phyloP scores from a whole-genome alignment of 2,329 filamentous ascomycete genomes.

The Clonostachys rhizophaga region DNA sequence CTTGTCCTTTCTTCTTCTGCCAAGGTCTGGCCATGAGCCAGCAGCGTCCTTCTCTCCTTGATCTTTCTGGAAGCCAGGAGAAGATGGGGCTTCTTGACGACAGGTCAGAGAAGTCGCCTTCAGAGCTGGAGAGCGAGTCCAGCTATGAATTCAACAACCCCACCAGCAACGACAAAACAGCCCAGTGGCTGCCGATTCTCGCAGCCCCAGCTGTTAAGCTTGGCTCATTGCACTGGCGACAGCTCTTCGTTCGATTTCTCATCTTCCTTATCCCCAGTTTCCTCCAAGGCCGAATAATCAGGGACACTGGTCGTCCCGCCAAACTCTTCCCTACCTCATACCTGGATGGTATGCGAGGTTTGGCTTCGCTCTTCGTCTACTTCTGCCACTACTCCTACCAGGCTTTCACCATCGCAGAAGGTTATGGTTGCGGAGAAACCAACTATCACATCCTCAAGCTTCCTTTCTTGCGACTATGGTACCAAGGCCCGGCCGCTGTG shows the following conservation, averaged over 20 bases:
- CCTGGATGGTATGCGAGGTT: conserved; percentile 52
- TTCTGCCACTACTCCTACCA: conserved; percentile 54
- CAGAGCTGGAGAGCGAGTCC: conserved; percentile 37
- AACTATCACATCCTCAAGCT: conserved; percentile 45
- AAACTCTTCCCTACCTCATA: conserved; percentile 49
- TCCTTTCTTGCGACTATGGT: conserved; percentile 48
- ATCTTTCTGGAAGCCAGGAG: conserved; percentile 29
- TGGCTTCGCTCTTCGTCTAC: conserved; percentile 51
- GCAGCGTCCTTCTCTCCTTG: background rate
- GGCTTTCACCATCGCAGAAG: conserved; percentile 43
- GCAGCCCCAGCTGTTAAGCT: conserved; percentile 18
- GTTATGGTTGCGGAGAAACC: conserved; percentile 36
- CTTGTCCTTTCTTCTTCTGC: background rate
- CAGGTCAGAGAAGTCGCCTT: conserved; percentile 31
- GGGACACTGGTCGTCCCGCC: conserved; percentile 31
- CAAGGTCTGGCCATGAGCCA: conserved; percentile 2
- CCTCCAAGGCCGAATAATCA: conserved; percentile 35
- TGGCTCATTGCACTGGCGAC: conserved; percentile 25
- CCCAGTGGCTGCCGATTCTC: conserved; percentile 22
- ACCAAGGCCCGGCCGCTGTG: conserved; percentile 51
- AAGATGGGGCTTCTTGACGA: conserved; percentile 38
- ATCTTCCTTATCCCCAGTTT: conserved; percentile 51
- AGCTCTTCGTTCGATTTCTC: conserved; percentile 26
- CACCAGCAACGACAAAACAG: conserved; percentile 22
- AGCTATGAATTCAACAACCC: conserved; percentile 23